Conservation (phyloP, 208 protist species). For the Trypanosoma boissoni region DNA sequence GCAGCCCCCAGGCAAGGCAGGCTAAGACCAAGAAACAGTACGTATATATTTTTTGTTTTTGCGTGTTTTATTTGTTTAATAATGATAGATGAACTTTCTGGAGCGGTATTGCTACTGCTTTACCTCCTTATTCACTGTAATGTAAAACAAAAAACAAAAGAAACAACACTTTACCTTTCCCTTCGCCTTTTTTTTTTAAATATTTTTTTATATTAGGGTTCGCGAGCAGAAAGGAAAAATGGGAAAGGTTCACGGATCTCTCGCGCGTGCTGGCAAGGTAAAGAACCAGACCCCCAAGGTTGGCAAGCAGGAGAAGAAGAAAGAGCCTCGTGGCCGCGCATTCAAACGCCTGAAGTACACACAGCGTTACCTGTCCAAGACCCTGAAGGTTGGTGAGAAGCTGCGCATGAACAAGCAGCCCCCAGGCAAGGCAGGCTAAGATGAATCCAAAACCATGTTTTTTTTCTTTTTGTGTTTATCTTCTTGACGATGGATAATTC, state of each 20-base stretch:
- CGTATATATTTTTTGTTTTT: constrained; percentile 2
- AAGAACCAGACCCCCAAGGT: constrained; percentile 98
- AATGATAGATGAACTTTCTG: background rate
- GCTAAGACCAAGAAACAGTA: constrained; percentile 38
- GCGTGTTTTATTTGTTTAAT: constrained; percentile 7
- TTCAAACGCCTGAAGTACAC: constrained; percentile 98
- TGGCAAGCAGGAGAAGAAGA: constrained; percentile 86
- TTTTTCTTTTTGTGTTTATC: constrained; percentile 18
- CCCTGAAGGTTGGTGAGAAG: constrained; percentile 92
- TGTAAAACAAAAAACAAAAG: background rate
- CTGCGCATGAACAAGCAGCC: constrained; percentile 92
- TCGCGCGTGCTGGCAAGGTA: constrained; percentile 98
- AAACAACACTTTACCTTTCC: background rate
- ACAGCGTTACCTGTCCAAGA: constrained; percentile 94
- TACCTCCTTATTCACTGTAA: background rate
- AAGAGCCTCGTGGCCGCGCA: constrained; percentile 74
- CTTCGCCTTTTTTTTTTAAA: constrained; percentile 6
- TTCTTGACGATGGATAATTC: constrained; percentile 12
- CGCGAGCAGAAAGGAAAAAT: constrained; percentile 10
- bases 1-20: constrained; percentile 88
- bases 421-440: constrained; percentile 86
- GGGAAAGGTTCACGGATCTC: constrained; percentile 65
- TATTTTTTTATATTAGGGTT: constrained; percentile 1
- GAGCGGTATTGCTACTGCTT: background rate
- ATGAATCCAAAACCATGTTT: background rate